Evolutionary conservation across 768 basidiomycete genomes (phyloP).

Genomic region (Leccinum imitatum): DNA sequence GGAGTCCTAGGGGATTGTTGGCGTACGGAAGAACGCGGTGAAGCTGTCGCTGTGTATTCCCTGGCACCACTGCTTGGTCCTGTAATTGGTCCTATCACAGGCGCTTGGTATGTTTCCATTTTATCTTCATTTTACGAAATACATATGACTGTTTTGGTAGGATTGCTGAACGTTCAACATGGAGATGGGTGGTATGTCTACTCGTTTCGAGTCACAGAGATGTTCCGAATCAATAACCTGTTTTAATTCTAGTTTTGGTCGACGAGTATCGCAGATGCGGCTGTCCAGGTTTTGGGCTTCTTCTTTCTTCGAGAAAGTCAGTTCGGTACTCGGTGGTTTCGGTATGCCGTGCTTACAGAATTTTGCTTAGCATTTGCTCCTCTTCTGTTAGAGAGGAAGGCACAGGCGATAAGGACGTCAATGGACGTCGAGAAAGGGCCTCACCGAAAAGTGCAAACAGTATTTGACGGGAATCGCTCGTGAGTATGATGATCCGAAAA

Average conservation of each 20-base stretch:
- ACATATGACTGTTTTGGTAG: slow-evolving; percentile 19
- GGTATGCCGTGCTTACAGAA: slow-evolving; percentile 16
- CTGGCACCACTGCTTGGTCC: slow-evolving; percentile 67
- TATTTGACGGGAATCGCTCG: slow-evolving; percentile 47
- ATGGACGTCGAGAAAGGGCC: slow-evolving; percentile 49
- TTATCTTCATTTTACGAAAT: background rate
- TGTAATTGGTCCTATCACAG: slow-evolving; percentile 60
- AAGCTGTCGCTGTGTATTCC: slow-evolving; percentile 62
- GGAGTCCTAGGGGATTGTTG: slow-evolving; percentile 67
- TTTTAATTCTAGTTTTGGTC: slow-evolving; percentile 55
- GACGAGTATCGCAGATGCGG: slow-evolving; percentile 54
- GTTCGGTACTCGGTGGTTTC: slow-evolving; percentile 16
- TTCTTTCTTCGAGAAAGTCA: slow-evolving; percentile 64
- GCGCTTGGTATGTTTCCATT: slow-evolving; percentile 46
- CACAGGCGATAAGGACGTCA: slow-evolving; percentile 41
- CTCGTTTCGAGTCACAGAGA: background rate
- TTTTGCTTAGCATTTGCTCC: slow-evolving; percentile 27
- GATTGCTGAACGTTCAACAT: slow-evolving; percentile 60
- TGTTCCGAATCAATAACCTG: background rate
- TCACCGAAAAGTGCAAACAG: slow-evolving; percentile 41
- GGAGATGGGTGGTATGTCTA: slow-evolving; percentile 66
- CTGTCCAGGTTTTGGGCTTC: slow-evolving; percentile 54
- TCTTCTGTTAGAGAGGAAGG: slow-evolving; percentile 49
- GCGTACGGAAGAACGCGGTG: slow-evolving; percentile 59
- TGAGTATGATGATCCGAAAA: slow-evolving; percentile 28